These are phyloP conservation scores for Amanita rimosa DNA, from an alignment of 768 basidiomycete species.

Conservation along the genomic window DNA sequence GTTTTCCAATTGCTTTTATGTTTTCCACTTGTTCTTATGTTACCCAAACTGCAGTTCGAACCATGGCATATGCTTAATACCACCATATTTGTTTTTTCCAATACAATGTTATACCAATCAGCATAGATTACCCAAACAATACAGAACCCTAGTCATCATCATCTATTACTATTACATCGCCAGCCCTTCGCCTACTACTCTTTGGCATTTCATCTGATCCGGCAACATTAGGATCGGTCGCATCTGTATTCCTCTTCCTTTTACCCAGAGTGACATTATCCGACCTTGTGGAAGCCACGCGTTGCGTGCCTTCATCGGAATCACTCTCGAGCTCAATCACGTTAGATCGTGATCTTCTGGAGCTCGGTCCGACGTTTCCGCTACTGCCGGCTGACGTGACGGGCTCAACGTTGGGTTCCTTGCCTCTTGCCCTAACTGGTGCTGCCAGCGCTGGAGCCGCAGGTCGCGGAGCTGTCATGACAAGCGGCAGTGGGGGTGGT, in stretches of 20 bases:
- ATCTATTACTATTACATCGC: conserved; percentile 8
- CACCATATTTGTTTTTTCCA: too few relatives aligned
- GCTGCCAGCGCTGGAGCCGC: conserved; percentile 16
- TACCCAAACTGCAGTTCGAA: too few relatives aligned
- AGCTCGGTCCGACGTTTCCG: not conserved
- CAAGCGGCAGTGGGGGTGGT: conserved; percentile 15
- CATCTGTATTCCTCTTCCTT: conserved; percentile 19
- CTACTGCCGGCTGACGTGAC: not conserved
- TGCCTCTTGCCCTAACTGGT: conserved; percentile 17
- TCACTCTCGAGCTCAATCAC: conserved; percentile 14
- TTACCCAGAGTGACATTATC: conserved; percentile 17
- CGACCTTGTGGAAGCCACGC: conserved; percentile 3
- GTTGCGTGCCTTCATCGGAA: conserved; percentile 16
- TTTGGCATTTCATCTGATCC: conserved; percentile 8
- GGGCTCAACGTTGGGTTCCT: not conserved
- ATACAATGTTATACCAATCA: not conserved
- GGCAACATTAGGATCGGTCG: conserved; percentile 15
- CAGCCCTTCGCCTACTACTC: conserved; percentile 7
- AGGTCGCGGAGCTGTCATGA: conserved; percentile 10
- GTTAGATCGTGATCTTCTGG: conserved; percentile 1
- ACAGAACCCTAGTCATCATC: conserved; percentile 11
- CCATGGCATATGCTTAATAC: not conserved
- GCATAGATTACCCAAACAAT: not conserved
- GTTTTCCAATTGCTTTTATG: too few relatives aligned
- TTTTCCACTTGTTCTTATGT: too few relatives aligned